A percentile compares a stretch with the other conserved stretches of the same genome.
These are phyloP conservation scores for Gentiana macrophylla DNA, from an alignment of 257 asterid genomes.

Conservation along the genomic window DNA sequence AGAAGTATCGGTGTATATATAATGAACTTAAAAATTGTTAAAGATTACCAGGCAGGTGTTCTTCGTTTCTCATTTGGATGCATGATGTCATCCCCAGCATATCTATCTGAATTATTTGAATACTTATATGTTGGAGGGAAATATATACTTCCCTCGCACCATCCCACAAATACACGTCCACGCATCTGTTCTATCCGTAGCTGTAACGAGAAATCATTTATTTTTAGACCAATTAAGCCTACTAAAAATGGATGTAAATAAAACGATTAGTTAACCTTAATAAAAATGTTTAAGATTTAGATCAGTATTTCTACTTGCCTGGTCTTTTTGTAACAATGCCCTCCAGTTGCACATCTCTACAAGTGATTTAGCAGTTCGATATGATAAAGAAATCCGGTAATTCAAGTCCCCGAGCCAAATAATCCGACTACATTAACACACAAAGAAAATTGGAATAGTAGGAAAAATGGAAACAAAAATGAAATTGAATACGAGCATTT, in stretches of 20 bases:
- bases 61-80: slow-evolving; percentile 74
- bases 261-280: background rate
- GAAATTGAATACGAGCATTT: too few species aligned
- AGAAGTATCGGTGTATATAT: too few species aligned
- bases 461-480: background rate
- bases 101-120: slow-evolving; percentile 75
- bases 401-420: slow-evolving; percentile 98
- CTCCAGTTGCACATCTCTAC: slow-evolving; percentile 98
- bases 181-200: slow-evolving; percentile 67
- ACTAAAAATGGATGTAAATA: background rate
- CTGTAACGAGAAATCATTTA: slow-evolving; percentile 26
- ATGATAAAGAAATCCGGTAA: slow-evolving; percentile 81
- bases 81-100: slow-evolving; percentile 64
- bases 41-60: slow-evolving; percentile 84
- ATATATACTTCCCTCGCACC: slow-evolving; percentile 82
- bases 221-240: background rate
- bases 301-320: slow-evolving; percentile 33
- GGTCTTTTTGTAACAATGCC: slow-evolving; percentile 88
- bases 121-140: slow-evolving; percentile 94
- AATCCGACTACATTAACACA: slow-evolving; percentile 48
- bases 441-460: background rate
- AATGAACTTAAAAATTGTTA: slow-evolving; percentile 1
- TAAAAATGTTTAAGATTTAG: too few species aligned
- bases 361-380: slow-evolving; percentile 83
- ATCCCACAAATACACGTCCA: slow-evolving; percentile 72